A percentile compares a stretch with the other conserved stretches of the same genome.
phyloP scores from a whole-genome alignment of 2,329 filamentous ascomycete genomes.

The Talaromyces sp. region DNA sequence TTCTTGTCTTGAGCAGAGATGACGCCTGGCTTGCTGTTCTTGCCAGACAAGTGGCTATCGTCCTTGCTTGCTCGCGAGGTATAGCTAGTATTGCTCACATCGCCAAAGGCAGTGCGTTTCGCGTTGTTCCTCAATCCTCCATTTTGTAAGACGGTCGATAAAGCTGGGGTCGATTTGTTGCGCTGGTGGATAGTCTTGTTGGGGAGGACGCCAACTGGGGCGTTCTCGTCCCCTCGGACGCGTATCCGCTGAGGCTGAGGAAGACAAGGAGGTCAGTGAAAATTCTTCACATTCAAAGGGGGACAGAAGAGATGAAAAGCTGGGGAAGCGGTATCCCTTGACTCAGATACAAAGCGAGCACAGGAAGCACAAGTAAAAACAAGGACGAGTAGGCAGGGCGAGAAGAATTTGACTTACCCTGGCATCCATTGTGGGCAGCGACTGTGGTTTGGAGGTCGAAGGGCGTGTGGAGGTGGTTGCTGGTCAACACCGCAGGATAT shows the following conservation, averaged over 20 bases:
- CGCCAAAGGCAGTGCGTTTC: slow-evolving; percentile 75
- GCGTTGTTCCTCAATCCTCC: slow-evolving; percentile 57
- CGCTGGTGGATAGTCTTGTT: slow-evolving; percentile 67
- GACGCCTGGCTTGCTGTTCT: slow-evolving; percentile 34
- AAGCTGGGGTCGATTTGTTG: slow-evolving; percentile 69
- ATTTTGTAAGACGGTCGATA: slow-evolving; percentile 49
- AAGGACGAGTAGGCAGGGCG: slow-evolving; percentile 9
- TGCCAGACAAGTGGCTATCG: slow-evolving; percentile 48
- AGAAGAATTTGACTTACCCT: slow-evolving; percentile 34
- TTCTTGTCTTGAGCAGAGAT: slow-evolving; percentile 33
- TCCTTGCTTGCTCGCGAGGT: slow-evolving; percentile 44
- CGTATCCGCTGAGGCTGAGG: slow-evolving; percentile 64
- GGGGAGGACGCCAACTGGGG: slow-evolving; percentile 40
- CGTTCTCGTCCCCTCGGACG: slow-evolving; percentile 66
- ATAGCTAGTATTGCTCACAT: slow-evolving; percentile 66
- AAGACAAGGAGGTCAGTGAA: background rate
- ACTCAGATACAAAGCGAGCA: background rate
- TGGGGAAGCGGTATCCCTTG: background rate
- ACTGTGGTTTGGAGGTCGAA: background rate
- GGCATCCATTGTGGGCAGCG: slow-evolving; percentile 36
- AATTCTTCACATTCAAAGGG: background rate
- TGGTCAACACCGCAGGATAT: background rate
- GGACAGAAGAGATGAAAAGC: background rate
- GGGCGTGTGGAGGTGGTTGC: background rate
- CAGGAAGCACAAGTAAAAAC: background rate